Percentiles rank a stretch among this genome's conserved stretches.
Evolutionary conservation across 83 land plant genomes (phyloP).

Genomic region (Diphasiastrum complanatum): DNA sequence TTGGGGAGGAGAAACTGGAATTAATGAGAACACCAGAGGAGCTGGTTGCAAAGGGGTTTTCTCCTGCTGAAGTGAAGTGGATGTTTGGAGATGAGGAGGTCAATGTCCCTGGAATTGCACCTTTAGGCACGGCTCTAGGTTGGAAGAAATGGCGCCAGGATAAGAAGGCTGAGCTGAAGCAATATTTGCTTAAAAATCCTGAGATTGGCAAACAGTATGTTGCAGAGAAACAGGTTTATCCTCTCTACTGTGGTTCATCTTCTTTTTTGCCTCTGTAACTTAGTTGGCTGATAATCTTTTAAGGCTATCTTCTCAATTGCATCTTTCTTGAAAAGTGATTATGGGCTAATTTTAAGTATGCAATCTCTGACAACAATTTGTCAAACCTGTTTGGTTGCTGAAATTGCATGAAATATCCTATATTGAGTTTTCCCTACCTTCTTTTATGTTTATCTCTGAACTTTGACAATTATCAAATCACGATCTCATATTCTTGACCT

Average conservation of each 20-base stretch:
- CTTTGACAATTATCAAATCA: too few species aligned
- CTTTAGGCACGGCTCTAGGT: conserved; percentile 54
- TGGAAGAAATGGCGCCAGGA: conserved; percentile 89
- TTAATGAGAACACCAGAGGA: conserved; percentile 37
- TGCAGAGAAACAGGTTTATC: conserved; percentile 55
- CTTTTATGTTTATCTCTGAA: too few species aligned
- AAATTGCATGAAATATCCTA: too few species aligned
- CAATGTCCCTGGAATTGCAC: conserved; percentile 53
- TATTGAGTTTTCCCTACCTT: too few species aligned
- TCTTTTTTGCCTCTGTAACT: too few species aligned
- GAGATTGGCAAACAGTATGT: conserved; percentile 59
- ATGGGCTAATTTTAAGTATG: too few species aligned
- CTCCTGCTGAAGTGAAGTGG: conserved; percentile 55
- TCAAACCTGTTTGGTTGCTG: neutral
- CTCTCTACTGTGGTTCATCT: neutral
- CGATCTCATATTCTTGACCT: too few species aligned
- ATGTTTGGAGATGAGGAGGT: conserved; percentile 54
- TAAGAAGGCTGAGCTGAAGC: conserved; percentile 51
- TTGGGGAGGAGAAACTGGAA: conserved; percentile 50
- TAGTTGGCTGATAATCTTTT: neutral
- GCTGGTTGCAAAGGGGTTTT: conserved; percentile 55
- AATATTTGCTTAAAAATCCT: conserved; percentile 49
- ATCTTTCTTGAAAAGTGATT: too few species aligned
- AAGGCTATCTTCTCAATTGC: neutral
- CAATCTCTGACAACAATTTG: neutral